A percentile compares a stretch with the other conserved stretches of the same genome.
Evolutionary conservation across 257 asterid genomes (phyloP).

Genomic region (Solanum chmielewskii): DNA sequence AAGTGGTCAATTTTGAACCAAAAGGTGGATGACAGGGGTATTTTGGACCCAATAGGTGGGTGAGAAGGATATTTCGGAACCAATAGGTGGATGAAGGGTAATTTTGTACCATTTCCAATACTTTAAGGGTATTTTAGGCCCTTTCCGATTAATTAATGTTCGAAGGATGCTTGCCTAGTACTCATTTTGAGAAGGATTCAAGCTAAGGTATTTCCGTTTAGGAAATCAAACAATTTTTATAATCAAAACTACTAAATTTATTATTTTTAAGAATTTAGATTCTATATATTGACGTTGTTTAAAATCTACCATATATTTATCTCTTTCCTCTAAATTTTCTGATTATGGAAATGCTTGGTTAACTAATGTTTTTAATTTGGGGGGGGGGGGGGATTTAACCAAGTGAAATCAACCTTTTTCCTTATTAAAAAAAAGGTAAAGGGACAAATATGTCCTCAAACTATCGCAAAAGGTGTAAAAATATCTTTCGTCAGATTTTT

Average conservation of each 20-base stretch:
- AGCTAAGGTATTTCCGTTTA: neutral
- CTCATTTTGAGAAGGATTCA: neutral
- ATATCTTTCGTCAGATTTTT: no score
- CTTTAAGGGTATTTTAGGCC: no score
- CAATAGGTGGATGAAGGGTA: no score
- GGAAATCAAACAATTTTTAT: neutral
- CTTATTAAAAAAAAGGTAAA: neutral
- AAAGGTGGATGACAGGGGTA: no score
- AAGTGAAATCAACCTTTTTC: neutral
- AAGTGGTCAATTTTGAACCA: no score
- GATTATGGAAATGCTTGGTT: neutral
- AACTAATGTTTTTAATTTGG: neutral
- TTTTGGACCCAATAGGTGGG: no score
- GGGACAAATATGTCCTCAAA: accelerated
- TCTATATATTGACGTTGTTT: neutral
- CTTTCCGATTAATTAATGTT: no score
- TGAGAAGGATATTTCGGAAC: no score
- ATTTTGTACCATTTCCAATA: no score
- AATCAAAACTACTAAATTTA: neutral
- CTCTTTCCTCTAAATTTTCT: neutral
- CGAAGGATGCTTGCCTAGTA: neutral
- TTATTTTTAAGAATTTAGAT: neutral
- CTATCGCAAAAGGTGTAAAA: no score
- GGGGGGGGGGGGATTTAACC: no score
- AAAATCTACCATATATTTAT: neutral